These are phyloP conservation scores for Phytomonas sp. DNA, from an alignment of 208 protist species.

Conservation along the genomic window DNA sequence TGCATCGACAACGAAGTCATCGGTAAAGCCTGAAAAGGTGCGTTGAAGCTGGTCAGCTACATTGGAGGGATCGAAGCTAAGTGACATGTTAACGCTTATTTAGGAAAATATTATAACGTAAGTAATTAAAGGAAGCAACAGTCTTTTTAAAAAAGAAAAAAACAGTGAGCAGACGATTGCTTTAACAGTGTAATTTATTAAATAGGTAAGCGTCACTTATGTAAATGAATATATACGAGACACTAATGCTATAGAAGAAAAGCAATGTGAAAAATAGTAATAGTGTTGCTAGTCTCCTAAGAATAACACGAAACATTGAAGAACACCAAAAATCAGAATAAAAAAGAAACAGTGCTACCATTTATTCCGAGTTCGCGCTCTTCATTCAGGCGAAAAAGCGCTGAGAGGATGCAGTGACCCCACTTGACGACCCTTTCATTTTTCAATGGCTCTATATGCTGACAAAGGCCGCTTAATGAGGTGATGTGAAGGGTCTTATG, in stretches of 20 bases:
- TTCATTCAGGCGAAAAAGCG: background rate
- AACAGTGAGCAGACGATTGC: background rate
- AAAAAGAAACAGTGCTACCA: background rate
- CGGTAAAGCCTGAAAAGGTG: background rate
- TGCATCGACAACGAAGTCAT: conserved; percentile 6
- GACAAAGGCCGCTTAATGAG: background rate
- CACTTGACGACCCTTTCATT: background rate
- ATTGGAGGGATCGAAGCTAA: background rate
- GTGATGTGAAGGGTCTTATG: conserved; percentile 21
- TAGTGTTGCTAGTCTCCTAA: background rate
- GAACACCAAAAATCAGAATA: background rate
- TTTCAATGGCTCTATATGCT: background rate
- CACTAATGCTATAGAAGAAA: background rate
- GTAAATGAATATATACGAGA: conserved; percentile 2
- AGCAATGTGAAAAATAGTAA: conserved; percentile 1
- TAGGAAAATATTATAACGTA: conserved; percentile 7
- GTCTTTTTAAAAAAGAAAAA: conserved; percentile 8
- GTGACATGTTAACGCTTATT: background rate
- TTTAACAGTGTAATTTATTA: background rate
- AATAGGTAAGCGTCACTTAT: background rate
- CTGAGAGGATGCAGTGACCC: background rate
- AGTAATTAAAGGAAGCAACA: background rate
- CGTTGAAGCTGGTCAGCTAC: background rate
- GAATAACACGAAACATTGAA: background rate
- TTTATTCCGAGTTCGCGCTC: background rate